A percentile compares a stretch with the other conserved stretches of the same genome.
Evolutionary conservation across 108 stramenopile species (phyloP).

Genomic region (Fragilaria crotonensis): DNA sequence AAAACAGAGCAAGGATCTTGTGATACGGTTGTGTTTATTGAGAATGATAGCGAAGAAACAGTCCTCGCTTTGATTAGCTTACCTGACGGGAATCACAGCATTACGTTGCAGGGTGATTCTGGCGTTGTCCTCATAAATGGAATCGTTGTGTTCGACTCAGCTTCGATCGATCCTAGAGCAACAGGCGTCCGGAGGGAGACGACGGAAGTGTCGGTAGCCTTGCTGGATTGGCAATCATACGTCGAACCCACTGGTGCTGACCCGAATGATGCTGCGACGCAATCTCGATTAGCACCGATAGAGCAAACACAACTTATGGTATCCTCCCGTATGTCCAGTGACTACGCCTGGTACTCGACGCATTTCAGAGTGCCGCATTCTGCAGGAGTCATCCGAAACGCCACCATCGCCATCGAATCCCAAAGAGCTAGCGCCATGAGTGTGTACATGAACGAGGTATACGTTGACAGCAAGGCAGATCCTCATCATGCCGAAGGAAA

Average conservation of each 20-base stretch:
- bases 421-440: constrained; percentile 31
- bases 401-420: constrained; percentile 22
- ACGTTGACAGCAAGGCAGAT: constrained; percentile 24
- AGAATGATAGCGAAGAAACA: constrained; percentile 25
- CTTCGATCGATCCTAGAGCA: constrained; percentile 12
- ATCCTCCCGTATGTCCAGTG: constrained; percentile 23
- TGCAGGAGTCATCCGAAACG: constrained; percentile 6
- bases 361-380: constrained; percentile 12
- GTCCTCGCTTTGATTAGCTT: too few species aligned
- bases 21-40: constrained; percentile 23
- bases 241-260: constrained; percentile 24
- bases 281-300: constrained; percentile 13
- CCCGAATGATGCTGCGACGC: constrained; percentile 4
- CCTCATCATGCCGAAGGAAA: constrained; percentile 35
- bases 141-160: constrained; percentile 29
- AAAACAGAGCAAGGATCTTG: neutral
- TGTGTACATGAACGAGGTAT: constrained; percentile 36
- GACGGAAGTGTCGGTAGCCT: neutral
- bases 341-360: constrained; percentile 56
- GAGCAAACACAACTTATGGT: constrained; percentile 35
- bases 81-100: too few species aligned
- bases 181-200: constrained; percentile 10
- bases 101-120: too few species aligned
- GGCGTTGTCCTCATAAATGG: constrained; percentile 24
- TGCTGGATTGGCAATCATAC: constrained; percentile 28